Evolutionary conservation across 257 asterid species (phyloP), one percentile per base, ranked within the genome.

Genomic region (Apocynum venetum): DNA sequence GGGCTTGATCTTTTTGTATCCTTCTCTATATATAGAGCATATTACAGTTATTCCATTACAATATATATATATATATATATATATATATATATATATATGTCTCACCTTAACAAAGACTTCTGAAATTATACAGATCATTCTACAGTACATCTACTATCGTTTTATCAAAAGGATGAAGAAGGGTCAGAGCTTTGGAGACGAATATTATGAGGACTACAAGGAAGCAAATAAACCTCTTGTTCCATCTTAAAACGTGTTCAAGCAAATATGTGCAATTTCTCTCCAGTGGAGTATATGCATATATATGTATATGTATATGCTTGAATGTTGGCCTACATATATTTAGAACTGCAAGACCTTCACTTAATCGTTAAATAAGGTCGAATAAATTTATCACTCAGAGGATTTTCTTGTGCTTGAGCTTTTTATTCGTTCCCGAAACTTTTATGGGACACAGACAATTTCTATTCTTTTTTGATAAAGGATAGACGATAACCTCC

Each of bases 1-100:
- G 74, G 56, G 25, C 84, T 89, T n/a, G 94, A 87, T 79, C 83
- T 84, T 71, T 82, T 86, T 64, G 92, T 89, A 89, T 88, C 89
- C 90, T 86, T 80, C 72, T 56, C 1, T 17, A 12, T 38, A 31
- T 61, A 4, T 73, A 20, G 12, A 1, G 35, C 52, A 47, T 63
- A 36, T 6, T 57, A 6, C 35, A 13, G 4, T 49, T 0, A 17
- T 2, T 20, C 10, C 41, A 68, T 8, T 13, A 52, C 31, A 19
- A 10, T 3, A 31, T 8, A 53, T 53, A 53, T 55, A 55, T 55
- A 55, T 17, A 55, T 55, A 17, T 55, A 55, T 3, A 53, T 13
- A 13, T 52, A 13, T 52, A 13, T 53, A 2, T 13, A 15, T 53
- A 17, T n/a, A n/a, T n/a, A n/a, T n/a, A n/a, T n/a, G 61, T n/a